Conservation (phyloP, 352 stramenopile genomes). For the Globisporangium megalacanthum region DNA sequence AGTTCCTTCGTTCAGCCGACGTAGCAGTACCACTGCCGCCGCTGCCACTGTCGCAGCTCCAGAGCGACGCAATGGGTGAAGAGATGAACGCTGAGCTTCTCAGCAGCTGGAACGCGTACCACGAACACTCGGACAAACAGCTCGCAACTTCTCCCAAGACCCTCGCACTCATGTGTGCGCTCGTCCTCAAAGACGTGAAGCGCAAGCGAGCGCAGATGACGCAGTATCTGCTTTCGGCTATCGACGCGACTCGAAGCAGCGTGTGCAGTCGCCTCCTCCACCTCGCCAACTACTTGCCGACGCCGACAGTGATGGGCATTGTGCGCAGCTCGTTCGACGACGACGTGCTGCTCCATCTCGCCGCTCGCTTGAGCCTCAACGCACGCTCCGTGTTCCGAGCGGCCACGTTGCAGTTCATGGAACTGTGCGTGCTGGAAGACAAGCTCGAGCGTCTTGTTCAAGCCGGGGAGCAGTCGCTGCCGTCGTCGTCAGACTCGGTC, state of each 20-base stretch:
- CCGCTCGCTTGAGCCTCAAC: slow-evolving; percentile 17
- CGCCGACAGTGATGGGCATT: slow-evolving; percentile 30
- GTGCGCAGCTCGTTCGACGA: slow-evolving; percentile 31
- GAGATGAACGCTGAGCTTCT: slow-evolving; percentile 35
- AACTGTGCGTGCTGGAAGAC: slow-evolving; percentile 75
- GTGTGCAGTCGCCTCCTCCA: slow-evolving; percentile 14
- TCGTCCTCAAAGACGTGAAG: slow-evolving; percentile 16
- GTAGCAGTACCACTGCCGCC: background rate
- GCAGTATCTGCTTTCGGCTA: background rate
- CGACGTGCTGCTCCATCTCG: slow-evolving; percentile 22
- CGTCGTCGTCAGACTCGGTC: slow-evolving; percentile 17
- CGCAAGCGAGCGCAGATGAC: background rate
- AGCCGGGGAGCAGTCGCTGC: slow-evolving; percentile 2
- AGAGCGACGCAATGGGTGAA: slow-evolving; percentile 22
- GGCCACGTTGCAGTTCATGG: slow-evolving; percentile 28
- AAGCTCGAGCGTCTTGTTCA: slow-evolving; percentile 43
- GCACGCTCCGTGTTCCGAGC: slow-evolving; percentile 17
- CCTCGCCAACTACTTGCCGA: slow-evolving; percentile 18
- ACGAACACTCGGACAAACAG: slow-evolving; percentile 12
- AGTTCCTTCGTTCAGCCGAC: slow-evolving; percentile 6
- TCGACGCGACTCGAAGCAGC: slow-evolving; percentile 11
- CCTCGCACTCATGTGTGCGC: slow-evolving; percentile 10
- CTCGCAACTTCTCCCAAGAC: slow-evolving; percentile 2
- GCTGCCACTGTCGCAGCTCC: slow-evolving; percentile 19
- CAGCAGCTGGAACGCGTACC: slow-evolving; percentile 35